A percentile compares a stretch with the other conserved stretches of the same genome.
These are phyloP conservation scores for Penicillium diatomitis DNA, from an alignment of 495 filamentous ascomycete genomes.

Conservation along the genomic window DNA sequence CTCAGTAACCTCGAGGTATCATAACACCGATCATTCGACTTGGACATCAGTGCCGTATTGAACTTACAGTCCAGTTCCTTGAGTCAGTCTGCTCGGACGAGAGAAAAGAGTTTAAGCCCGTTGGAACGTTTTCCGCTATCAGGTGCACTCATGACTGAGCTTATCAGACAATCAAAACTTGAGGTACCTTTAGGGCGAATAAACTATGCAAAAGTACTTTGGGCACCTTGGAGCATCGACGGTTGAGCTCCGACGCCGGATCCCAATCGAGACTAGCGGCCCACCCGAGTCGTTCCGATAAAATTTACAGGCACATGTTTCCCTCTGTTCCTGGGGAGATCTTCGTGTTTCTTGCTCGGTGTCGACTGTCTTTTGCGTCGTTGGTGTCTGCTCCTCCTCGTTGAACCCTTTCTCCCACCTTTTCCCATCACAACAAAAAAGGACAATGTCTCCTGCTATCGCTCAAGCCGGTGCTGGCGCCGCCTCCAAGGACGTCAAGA, in stretches of 20 bases:
- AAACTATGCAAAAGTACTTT: not conserved
- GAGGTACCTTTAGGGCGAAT: not conserved
- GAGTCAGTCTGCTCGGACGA: too few species aligned
- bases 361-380: not conserved
- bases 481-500: slow-evolving; percentile 62
- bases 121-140: too few species aligned
- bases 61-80: too few species aligned
- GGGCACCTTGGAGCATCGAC: not conserved
- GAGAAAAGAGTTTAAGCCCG: too few species aligned
- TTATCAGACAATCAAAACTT: not conserved
- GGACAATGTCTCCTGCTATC: slow-evolving; percentile 43
- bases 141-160: not conserved
- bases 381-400: slow-evolving; percentile 2
- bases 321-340: slow-evolving; percentile 4
- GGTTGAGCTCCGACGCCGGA: slow-evolving; percentile 14
- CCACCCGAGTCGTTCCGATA: slow-evolving; percentile 12
- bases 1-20: too few species aligned
- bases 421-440: slow-evolving; percentile 1
- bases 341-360: not conserved
- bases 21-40: too few species aligned
- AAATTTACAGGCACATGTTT: slow-evolving; percentile 19
- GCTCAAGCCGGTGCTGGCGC: slow-evolving; percentile 37
- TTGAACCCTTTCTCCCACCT: slow-evolving; percentile 5
- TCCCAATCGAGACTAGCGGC: slow-evolving; percentile 24
- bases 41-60: too few species aligned